A percentile compares a stretch with the other conserved stretches of the same genome.
These are phyloP conservation scores for Zygoascus bituminiphila DNA, from an alignment of 805 yeast genomes.

Conservation along the genomic window DNA sequence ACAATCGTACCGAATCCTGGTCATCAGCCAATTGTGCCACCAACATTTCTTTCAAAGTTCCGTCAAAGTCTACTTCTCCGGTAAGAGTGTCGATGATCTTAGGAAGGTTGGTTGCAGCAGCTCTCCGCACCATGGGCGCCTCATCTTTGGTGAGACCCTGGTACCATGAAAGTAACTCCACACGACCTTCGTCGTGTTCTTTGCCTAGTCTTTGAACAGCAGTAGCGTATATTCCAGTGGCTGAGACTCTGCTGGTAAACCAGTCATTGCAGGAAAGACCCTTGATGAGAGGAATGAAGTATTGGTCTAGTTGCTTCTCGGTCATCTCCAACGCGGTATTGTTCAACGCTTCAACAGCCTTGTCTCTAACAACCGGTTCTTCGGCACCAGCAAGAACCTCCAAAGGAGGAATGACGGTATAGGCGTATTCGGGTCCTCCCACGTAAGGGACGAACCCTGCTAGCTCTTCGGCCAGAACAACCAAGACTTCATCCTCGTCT, in stretches of 20 bases:
- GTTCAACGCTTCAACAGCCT: slow-evolving; percentile 82
- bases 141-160: slow-evolving; percentile 75
- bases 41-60: slow-evolving; percentile 72
- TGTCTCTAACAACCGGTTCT: slow-evolving; percentile 93
- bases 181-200: slow-evolving; percentile 8
- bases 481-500: slow-evolving; percentile 96
- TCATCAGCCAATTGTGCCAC: slow-evolving; percentile 68
- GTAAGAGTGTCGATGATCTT: slow-evolving; percentile 52
- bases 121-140: slow-evolving; percentile 95
- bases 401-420: slow-evolving; percentile 52
- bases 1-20: slow-evolving; percentile 90
- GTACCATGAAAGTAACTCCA: slow-evolving; percentile 56
- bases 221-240: slow-evolving; percentile 78
- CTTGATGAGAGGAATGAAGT: slow-evolving; percentile 68
- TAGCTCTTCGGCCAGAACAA: slow-evolving; percentile 84
- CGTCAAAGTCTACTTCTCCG: slow-evolving; percentile 31
- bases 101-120: slow-evolving; percentile 84
- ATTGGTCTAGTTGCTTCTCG: slow-evolving; percentile 52
- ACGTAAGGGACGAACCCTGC: slow-evolving; percentile 81
- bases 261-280: slow-evolving; percentile 81
- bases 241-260: slow-evolving; percentile 88
- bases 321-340: slow-evolving; percentile 41
- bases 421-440: slow-evolving; percentile 70
- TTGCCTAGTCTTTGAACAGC: slow-evolving; percentile 30
- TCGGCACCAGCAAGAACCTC: slow-evolving; percentile 85